Conservation (phyloP, 768 basidiomycete genomes). For the Kondoa malvinella region DNA sequence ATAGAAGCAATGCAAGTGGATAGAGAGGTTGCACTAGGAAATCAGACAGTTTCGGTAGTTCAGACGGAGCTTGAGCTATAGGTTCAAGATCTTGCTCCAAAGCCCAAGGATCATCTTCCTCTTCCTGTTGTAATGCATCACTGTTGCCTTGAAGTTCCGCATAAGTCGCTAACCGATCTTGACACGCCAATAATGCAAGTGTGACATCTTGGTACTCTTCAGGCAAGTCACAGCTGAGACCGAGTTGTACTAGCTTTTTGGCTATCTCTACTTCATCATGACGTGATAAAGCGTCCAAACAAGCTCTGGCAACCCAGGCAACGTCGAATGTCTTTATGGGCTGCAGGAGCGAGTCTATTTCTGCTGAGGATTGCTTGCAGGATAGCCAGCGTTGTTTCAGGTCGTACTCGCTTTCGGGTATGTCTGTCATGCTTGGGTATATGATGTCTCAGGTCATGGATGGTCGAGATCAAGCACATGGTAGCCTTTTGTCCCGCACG, state of each 20-base stretch:
- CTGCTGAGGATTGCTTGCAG: not conserved
- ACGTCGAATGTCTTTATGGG: not conserved
- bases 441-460: not conserved
- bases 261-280: not conserved
- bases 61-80: slow-evolving; percentile 4
- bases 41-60: slow-evolving; percentile 12
- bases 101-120: not conserved
- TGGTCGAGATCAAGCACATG: not conserved
- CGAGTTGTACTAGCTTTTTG: not conserved
- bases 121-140: slow-evolving; percentile 13
- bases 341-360: not conserved
- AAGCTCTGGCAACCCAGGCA: not conserved
- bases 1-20: slow-evolving; percentile 3
- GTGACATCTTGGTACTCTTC: not conserved
- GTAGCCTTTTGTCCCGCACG: too few relatives aligned
- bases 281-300: not conserved
- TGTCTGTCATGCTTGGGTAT: not conserved
- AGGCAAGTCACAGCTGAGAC: not conserved
- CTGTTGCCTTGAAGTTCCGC: not conserved
- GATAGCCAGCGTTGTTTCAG: not conserved
- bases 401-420: not conserved
- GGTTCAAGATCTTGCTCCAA: slow-evolving; percentile 4
- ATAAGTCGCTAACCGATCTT: not conserved
- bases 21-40: not conserved
- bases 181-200: not conserved